A percentile compares a stretch with the other conserved stretches of the same genome.
These are phyloP conservation scores for Apiotrichum akiyoshidainum DNA, from an alignment of 1,284 basidiomycete genomes.

Conservation along the genomic window DNA sequence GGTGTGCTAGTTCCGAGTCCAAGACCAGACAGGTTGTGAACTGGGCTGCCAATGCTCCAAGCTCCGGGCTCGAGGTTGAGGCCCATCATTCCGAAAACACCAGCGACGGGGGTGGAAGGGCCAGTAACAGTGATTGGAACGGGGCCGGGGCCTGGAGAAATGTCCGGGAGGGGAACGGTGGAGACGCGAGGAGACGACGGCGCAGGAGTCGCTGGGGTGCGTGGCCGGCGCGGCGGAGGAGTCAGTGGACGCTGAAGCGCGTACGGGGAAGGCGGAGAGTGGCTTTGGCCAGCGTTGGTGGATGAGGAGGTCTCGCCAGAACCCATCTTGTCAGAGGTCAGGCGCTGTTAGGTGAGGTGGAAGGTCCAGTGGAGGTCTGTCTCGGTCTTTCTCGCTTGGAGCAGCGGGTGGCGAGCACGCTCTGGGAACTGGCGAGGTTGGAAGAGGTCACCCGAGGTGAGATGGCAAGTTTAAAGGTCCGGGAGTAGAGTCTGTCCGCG, in stretches of 20 bases:
- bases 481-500: too few relatives aligned
- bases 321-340: too few relatives aligned
- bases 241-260: neutral
- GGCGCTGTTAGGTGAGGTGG: too few relatives aligned
- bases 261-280: neutral
- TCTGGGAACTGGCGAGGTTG: too few relatives aligned
- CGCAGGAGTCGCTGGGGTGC: neutral
- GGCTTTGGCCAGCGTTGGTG: neutral
- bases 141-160: conserved; percentile 1
- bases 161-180: conserved; percentile 1
- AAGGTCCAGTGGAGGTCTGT: too few relatives aligned
- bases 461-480: too few relatives aligned
- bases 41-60: neutral
- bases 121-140: conserved; percentile 4
- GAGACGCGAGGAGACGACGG: neutral
- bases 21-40: too few relatives aligned
- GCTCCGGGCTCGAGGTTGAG: conserved; percentile 1
- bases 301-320: too few relatives aligned
- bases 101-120: neutral
- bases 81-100: conserved; percentile 2
- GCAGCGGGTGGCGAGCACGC: too few relatives aligned
- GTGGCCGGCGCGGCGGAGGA: neutral
- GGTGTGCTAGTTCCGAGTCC: neutral
- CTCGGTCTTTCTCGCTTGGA: too few relatives aligned
- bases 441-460: too few relatives aligned